Conservation (phyloP, 345 rosid genomes). For the Acer yangbiense region DNA sequence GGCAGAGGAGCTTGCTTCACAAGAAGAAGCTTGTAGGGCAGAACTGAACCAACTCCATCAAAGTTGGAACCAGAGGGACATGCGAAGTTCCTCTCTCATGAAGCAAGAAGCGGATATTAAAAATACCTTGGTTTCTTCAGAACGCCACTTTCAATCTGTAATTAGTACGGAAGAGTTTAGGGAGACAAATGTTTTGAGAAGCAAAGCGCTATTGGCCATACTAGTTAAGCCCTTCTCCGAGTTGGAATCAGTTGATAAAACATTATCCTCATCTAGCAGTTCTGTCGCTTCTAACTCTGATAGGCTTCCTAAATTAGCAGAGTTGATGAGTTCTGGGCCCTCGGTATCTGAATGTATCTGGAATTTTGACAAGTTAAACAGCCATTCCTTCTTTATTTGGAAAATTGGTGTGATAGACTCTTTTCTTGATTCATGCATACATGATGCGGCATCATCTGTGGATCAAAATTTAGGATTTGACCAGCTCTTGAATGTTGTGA, state of each 20-base stretch:
- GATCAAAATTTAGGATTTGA: conserved; percentile 87
- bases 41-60: conserved; percentile 84
- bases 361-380: conserved; percentile 62
- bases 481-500: conserved; percentile 71
- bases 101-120: conserved; percentile 67
- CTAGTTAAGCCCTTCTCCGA: conserved; percentile 68
- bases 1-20: conserved; percentile 94
- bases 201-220: conserved; percentile 54
- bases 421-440: conserved; percentile 84
- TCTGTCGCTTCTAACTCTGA: conserved; percentile 41
- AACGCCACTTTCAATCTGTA: conserved; percentile 62
- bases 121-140: conserved; percentile 55
- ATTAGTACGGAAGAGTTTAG: conserved; percentile 46
- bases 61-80: conserved; percentile 80
- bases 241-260: conserved; percentile 62
- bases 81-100: conserved; percentile 55
- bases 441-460: conserved; percentile 64
- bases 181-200: conserved; percentile 51
- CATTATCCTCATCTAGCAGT: conserved; percentile 45
- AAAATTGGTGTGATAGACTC: conserved; percentile 72
- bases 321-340: conserved; percentile 55
- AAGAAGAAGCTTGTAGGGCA: conserved; percentile 92
- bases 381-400: conserved; percentile 84
- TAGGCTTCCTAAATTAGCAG: conserved; percentile 46
- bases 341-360: conserved; percentile 62